Evolutionary conservation across 2,329 filamentous ascomycete species (phyloP).

Genomic region (Pseudofabraea citricarpa): DNA sequence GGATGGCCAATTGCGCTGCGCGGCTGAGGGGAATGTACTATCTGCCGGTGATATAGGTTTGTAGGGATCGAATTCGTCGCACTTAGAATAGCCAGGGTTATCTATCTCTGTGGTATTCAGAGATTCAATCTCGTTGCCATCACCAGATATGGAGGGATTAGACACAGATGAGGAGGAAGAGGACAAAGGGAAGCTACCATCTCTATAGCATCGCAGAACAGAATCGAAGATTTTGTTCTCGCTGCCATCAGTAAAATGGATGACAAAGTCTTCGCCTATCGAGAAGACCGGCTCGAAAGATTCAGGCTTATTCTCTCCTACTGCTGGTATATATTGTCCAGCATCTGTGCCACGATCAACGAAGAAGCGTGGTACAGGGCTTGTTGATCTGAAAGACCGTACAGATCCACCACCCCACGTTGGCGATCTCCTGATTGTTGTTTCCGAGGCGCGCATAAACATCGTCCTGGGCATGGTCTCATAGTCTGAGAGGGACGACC

Average conservation of each 20-base stretch:
- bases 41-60: not conserved
- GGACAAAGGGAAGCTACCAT: constrained; percentile 30
- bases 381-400: constrained; percentile 4
- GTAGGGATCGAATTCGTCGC: constrained; percentile 10
- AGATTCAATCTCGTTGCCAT: not conserved
- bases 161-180: not conserved
- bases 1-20: constrained; percentile 6
- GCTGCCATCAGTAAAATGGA: constrained; percentile 45
- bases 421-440: constrained; percentile 26
- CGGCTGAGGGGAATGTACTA: constrained; percentile 7
- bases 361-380: constrained; percentile 19
- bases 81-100: constrained; percentile 4
- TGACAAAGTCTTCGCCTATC: constrained; percentile 49
- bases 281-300: constrained; percentile 42
- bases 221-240: constrained; percentile 39
- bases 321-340: no score
- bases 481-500: constrained; percentile 7
- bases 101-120: constrained; percentile 7
- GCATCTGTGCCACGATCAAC: constrained; percentile 38
- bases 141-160: not conserved
- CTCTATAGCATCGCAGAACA: constrained; percentile 42
- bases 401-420: constrained; percentile 6
- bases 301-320: not conserved
- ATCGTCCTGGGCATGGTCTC: constrained; percentile 20
- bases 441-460: constrained; percentile 26